A percentile compares a stretch with the other conserved stretches of the same genome.
Evolutionary conservation across 1,284 basidiomycete genomes (phyloP).

Genomic region (Baeospora myosura): DNA sequence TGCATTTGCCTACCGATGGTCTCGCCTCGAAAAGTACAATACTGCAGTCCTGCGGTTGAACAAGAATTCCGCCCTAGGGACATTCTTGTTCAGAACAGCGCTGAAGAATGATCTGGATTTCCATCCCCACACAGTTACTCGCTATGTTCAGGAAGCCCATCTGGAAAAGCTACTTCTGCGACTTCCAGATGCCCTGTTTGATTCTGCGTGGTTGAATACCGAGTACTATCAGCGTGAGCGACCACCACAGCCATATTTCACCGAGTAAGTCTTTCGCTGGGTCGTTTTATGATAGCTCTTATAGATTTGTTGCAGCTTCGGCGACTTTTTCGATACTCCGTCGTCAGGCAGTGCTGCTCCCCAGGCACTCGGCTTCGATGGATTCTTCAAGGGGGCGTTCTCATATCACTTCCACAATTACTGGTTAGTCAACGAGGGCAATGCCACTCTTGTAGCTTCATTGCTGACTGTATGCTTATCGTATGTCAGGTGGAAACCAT

Average conservation of each 20-base stretch:
- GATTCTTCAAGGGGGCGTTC: slow-evolving; percentile 81
- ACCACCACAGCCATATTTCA: slow-evolving; percentile 80
- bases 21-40: slow-evolving; percentile 74
- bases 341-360: slow-evolving; percentile 61
- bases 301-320: slow-evolving; percentile 43
- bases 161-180: slow-evolving; percentile 67
- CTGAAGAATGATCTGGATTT: slow-evolving; percentile 81
- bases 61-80: slow-evolving; percentile 74
- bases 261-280: slow-evolving; percentile 42
- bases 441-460: slow-evolving; percentile 8
- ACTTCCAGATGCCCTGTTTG: slow-evolving; percentile 80
- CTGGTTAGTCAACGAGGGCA: slow-evolving; percentile 41
- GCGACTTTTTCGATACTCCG: slow-evolving; percentile 77
- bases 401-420: slow-evolving; percentile 86
- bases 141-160: slow-evolving; percentile 73
- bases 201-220: slow-evolving; percentile 82
- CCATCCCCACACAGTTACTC: slow-evolving; percentile 79
- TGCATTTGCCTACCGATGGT: slow-evolving; percentile 85
- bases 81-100: slow-evolving; percentile 80
- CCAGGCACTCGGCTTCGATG: slow-evolving; percentile 72
- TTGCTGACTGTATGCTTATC: slow-evolving; percentile 8
- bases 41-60: slow-evolving; percentile 79
- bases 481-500: slow-evolving; percentile 79
- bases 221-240: slow-evolving; percentile 77
- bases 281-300: slow-evolving; percentile 3